Evolutionary conservation across 2,329 filamentous ascomycete species (phyloP), one percentile per base, ranked within the genome.

Genomic region (Ophiosphaerella narmari): DNA sequence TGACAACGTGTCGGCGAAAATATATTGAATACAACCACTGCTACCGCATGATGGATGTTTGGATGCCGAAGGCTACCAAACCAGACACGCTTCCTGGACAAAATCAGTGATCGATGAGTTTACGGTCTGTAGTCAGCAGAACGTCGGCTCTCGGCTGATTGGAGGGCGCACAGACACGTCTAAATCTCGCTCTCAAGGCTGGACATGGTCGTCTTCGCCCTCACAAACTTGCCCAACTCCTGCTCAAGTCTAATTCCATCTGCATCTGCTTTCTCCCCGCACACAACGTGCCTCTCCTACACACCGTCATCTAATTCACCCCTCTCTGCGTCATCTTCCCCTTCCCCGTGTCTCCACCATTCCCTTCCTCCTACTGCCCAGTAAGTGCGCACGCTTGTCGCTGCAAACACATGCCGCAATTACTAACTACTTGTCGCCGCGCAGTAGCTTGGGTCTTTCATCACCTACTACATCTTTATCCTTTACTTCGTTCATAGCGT

Each of bases 281-380:
- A 38, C 41, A 23, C 14, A 42, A 53, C 55, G 52, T 8, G 26
- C 26, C 11, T 29, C 39, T 51, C 52, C 41, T 46, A n/a, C 46
- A 60, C 57, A 50, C 38, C 26, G 35, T 41, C 48, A 55, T 52
- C 54, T 62, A 55, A 55, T 56, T 56, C 35, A 31, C 43, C 37
- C 50, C 48, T 46, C 46, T 43, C 46, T 40, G 41, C 34, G 49
- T 35, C 39, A 37, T 42, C 49, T 38, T 41, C 34, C 36, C 23
- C 38, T 45, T 39, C 31, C 41, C 44, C 44, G 24, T 38, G 39
- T 49, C 43, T n/a, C n/a, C n/a, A n/a, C n/a, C n/a, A n/a, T n/a
- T n/a, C 50, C 46, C 52, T 58, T 47, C 33, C 48, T 46, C 31
- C 47, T 42, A 44, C 38, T 51, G 45, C 43, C 47, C 31, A 53